Evolutionary conservation across 2,329 filamentous ascomycete genomes (phyloP), one percentile per base, ranked within the genome.

Genomic region (Alternaria brassicicola): DNA sequence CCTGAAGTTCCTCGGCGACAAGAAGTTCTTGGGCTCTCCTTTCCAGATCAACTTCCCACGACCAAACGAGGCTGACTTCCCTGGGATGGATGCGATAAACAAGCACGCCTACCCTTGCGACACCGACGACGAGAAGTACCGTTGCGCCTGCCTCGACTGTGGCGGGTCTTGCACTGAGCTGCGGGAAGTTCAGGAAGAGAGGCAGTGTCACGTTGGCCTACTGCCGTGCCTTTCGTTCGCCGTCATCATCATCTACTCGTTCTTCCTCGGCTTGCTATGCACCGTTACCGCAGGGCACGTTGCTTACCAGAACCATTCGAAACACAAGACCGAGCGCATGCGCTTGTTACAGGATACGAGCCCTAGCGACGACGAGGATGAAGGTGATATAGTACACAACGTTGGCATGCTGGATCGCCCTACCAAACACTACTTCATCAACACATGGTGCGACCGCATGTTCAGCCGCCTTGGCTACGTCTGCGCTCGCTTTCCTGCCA

Each of bases 1-100:
- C 67, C 81, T 99, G 66, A 94, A 93, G 72, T 99, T 98, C 69
- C 80, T 99, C 31, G 95, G 95, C 15, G 89, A 97, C 76, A 94
- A 97, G 82, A 96, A 96, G 76, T 84, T 89, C 2, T 85, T 94
- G 21, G 96, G 96, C 4, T 98, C 94, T 55, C 95, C 95, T 0
- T 99, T 99, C 78, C 95, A 99, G 81, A 97, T 99, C 80, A 96
- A 99, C 81, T 99, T 95, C 69, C 94, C 86, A 9, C 81, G 78
- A 64, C 86, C 77, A 59, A 81, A 77, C 9, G 76, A 85, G 7
- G 86, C 88, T 62, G 76, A 83, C 10, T 86, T 91, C 47, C 83
- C 86, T 0, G 83, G 81, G n/a, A 96, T 98, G 90, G 75, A 83
- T 9, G 82, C 92, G 0, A 81, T 89, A 64, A 80, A 90, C 31